Evolutionary conservation across 805 yeast species (phyloP).

Genomic region (Diddensiella caesifluorescens): DNA sequence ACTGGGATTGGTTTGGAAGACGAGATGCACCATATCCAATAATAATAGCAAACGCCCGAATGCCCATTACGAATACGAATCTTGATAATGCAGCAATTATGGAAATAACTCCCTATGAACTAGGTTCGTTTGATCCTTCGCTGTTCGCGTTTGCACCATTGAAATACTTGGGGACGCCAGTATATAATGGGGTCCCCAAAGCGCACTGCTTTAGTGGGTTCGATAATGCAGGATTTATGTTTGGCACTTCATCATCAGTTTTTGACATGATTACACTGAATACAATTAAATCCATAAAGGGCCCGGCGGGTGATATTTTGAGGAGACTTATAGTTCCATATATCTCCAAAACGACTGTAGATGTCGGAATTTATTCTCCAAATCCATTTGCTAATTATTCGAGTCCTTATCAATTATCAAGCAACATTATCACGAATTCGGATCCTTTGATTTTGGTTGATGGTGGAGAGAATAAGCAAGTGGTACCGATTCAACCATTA

Average conservation of each 20-base stretch:
- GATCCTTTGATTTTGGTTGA: conserved; percentile 52
- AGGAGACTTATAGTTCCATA: conserved; percentile 5
- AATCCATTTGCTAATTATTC: conserved; percentile 59
- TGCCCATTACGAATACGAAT: conserved; percentile 42
- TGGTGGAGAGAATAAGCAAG: conserved; percentile 69
- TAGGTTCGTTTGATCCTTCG: conserved; percentile 88
- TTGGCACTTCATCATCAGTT: conserved; percentile 81
- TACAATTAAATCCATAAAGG: conserved; percentile 56
- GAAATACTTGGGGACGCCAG: conserved; percentile 63
- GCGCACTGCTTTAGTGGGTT: conserved; percentile 57
- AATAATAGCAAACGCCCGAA: conserved; percentile 42
- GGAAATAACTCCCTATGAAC: conserved; percentile 51
- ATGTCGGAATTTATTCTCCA: conserved; percentile 66
- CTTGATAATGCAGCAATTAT: conserved; percentile 56
- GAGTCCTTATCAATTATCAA: conserved; percentile 29
- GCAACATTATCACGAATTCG: conserved; percentile 33
- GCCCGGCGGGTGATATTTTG: conserved; percentile 58
- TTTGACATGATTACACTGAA: conserved; percentile 43
- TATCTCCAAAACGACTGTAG: conserved; percentile 36
- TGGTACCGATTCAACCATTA: conserved; percentile 59
- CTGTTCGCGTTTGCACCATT: conserved; percentile 57
- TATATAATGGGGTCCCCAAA: conserved; percentile 52
- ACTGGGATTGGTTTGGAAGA: conserved; percentile 50
- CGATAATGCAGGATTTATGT: conserved; percentile 74
- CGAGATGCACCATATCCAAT: conserved; percentile 62